Conservation (phyloP, 495 filamentous ascomycete genomes). For the Aspergillus sclerotioniger region DNA sequence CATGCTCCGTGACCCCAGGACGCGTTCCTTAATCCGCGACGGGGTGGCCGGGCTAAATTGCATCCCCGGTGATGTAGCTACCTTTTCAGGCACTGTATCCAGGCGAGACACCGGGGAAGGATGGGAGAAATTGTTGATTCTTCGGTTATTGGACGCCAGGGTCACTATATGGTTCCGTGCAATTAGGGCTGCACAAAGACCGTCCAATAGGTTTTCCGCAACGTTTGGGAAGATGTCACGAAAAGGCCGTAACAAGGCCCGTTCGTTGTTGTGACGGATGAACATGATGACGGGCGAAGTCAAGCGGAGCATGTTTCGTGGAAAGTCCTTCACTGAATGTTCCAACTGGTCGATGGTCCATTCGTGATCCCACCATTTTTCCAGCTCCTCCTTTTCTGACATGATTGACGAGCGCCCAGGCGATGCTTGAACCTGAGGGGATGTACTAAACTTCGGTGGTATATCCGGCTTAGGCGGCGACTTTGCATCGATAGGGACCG, state of each 20-base stretch:
- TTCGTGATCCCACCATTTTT: slow-evolving; percentile 44
- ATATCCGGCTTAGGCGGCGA: slow-evolving; percentile 26
- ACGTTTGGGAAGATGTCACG: slow-evolving; percentile 57
- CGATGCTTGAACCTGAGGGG: slow-evolving; percentile 22
- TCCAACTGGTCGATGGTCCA: slow-evolving; percentile 49
- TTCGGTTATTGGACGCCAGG: slow-evolving; percentile 27
- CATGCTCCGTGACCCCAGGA: slow-evolving; percentile 30
- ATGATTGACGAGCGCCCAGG: slow-evolving; percentile 26
- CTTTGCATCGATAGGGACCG: slow-evolving; percentile 19
- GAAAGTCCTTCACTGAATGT: slow-evolving; percentile 41
- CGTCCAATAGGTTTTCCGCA: slow-evolving; percentile 54
- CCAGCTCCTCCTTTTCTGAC: slow-evolving; percentile 32
- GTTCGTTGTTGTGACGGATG: slow-evolving; percentile 40
- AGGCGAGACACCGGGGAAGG: slow-evolving; percentile 25
- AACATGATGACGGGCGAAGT: slow-evolving; percentile 47
- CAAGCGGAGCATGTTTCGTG: slow-evolving; percentile 42
- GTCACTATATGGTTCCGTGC: slow-evolving; percentile 60
- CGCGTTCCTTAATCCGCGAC: slow-evolving; percentile 30
- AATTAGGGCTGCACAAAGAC: slow-evolving; percentile 63
- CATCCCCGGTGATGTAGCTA: slow-evolving; percentile 35
- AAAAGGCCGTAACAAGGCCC: slow-evolving; percentile 43
- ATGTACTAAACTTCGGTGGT: slow-evolving; percentile 14
- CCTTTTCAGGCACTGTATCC: slow-evolving; percentile 40
- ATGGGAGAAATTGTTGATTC: slow-evolving; percentile 20
- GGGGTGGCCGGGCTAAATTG: slow-evolving; percentile 30